A percentile compares a stretch with the other conserved stretches of the same genome.
Evolutionary conservation across 2,329 filamentous ascomycete genomes (phyloP).

Genomic region (Fusarium compactum): DNA sequence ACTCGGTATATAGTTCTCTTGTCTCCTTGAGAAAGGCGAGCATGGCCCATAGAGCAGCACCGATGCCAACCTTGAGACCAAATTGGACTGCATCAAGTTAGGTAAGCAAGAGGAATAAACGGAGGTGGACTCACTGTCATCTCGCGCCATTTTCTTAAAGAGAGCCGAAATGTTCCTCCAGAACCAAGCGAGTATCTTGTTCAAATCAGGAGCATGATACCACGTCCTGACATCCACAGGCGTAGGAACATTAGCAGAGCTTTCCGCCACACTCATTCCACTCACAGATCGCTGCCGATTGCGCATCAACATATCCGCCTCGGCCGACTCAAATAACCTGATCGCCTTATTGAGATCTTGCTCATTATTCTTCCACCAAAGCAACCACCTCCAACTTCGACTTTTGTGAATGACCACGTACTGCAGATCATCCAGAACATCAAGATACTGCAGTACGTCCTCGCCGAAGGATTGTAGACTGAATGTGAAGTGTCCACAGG

Average conservation of each 20-base stretch:
- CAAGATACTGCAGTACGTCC: slow-evolving; percentile 84
- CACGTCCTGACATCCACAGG: slow-evolving; percentile 17
- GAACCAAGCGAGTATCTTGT: slow-evolving; percentile 40
- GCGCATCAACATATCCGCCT: slow-evolving; percentile 36
- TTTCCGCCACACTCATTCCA: background rate
- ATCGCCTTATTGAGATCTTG: slow-evolving; percentile 32
- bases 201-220: slow-evolving; percentile 29
- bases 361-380: slow-evolving; percentile 71
- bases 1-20: slow-evolving; percentile 82
- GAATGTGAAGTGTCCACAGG: slow-evolving; percentile 95
- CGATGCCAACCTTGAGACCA: slow-evolving; percentile 92
- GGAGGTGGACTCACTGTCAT: slow-evolving; percentile 53
- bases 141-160: slow-evolving; percentile 59
- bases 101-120: too few relatives aligned
- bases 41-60: slow-evolving; percentile 88
- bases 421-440: slow-evolving; percentile 87
- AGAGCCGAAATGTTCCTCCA: slow-evolving; percentile 50
- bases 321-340: slow-evolving; percentile 56
- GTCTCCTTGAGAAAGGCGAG: slow-evolving; percentile 86
- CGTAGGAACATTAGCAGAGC: background rate
- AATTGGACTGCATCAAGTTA: slow-evolving; percentile 66
- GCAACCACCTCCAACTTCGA: slow-evolving; percentile 84
- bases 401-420: slow-evolving; percentile 71
- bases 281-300: slow-evolving; percentile 6
- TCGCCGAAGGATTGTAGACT: slow-evolving; percentile 90